These are phyloP conservation scores for Inga oerstediana DNA, from an alignment of 306 rosid species.

Conservation along the genomic window DNA sequence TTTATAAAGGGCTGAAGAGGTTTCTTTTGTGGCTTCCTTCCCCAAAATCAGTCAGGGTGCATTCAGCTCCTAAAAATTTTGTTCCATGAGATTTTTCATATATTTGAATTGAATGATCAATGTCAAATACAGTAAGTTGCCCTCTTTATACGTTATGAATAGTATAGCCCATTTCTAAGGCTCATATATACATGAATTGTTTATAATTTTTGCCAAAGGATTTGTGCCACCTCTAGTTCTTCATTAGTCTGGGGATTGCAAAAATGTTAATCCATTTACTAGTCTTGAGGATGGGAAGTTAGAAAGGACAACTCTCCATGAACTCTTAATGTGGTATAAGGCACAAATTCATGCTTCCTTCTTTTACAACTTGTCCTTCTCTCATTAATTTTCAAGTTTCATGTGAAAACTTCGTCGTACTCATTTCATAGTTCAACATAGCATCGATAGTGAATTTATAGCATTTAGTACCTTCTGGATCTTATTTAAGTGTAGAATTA, in stretches of 20 bases:
- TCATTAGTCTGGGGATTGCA: conserved; percentile 2
- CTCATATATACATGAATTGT: not conserved
- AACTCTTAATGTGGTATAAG: not conserved
- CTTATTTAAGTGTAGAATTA: not conserved
- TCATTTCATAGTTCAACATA: not conserved
- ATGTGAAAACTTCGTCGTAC: not conserved
- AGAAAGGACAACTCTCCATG: not conserved
- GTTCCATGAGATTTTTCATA: not conserved
- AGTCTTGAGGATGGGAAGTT: conserved; percentile 17
- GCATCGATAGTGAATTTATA: not conserved
- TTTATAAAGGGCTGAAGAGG: conserved; percentile 5
- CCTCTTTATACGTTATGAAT: not conserved
- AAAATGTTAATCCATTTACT: conserved; percentile 12
- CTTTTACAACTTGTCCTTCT: not conserved
- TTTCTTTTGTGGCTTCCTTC: conserved; percentile 18
- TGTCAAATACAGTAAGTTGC: not conserved
- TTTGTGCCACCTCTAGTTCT: conserved; percentile 15
- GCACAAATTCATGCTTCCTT: not conserved
- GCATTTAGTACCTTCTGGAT: not conserved
- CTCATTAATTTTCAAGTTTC: not conserved
- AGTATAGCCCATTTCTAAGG: not conserved
- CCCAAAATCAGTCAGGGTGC: conserved; percentile 18
- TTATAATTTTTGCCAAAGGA: not conserved
- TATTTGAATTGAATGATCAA: not conserved
- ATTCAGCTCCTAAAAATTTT: not conserved